These are phyloP conservation scores for Oidiodendron maius DNA, from an alignment of 495 filamentous ascomycete species.

Conservation along the genomic window DNA sequence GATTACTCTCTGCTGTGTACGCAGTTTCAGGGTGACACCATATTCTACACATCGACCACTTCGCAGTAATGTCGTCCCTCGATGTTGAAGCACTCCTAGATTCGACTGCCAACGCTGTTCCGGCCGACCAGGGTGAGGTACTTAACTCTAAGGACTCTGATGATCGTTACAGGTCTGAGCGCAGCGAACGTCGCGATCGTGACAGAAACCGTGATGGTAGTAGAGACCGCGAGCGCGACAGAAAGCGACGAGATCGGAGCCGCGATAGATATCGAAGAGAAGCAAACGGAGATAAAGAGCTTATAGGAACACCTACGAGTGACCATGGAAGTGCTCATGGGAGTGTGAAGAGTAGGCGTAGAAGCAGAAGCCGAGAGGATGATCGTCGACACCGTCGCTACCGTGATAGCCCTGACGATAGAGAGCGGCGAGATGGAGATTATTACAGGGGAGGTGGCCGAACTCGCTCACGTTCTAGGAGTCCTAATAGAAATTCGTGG, in stretches of 20 bases:
- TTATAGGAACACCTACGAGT: slow-evolving; percentile 65
- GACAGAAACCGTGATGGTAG: slow-evolving; percentile 43
- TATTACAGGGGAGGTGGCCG: slow-evolving; percentile 69
- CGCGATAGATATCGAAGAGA: slow-evolving; percentile 49
- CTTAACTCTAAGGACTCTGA: slow-evolving; percentile 49
- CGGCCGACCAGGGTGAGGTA: slow-evolving; percentile 44
- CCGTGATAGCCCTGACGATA: slow-evolving; percentile 58
- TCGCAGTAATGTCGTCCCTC: slow-evolving; percentile 70
- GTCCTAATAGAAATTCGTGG: slow-evolving; percentile 66
- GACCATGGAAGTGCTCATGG: slow-evolving; percentile 76
- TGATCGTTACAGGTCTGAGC: slow-evolving; percentile 52
- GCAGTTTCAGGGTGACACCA: no score
- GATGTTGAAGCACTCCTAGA: slow-evolving; percentile 93
- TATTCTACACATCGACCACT: no score
- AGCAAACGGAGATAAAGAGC: slow-evolving; percentile 49
- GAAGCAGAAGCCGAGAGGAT: slow-evolving; percentile 76
- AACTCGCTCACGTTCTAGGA: slow-evolving; percentile 68
- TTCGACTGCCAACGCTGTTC: slow-evolving; percentile 64
- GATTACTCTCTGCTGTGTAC: no score
- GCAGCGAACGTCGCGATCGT: slow-evolving; percentile 35
- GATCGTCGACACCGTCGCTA: slow-evolving; percentile 76
- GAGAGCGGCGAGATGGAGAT: slow-evolving; percentile 62
- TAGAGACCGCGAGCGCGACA: slow-evolving; percentile 51
- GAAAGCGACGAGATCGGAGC: slow-evolving; percentile 63
- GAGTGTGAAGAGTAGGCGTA: slow-evolving; percentile 77